Base-by-base conservation (phyloP, 2,329 filamentous ascomycete genomes). In the Cordyceps tenuipes region DNA sequence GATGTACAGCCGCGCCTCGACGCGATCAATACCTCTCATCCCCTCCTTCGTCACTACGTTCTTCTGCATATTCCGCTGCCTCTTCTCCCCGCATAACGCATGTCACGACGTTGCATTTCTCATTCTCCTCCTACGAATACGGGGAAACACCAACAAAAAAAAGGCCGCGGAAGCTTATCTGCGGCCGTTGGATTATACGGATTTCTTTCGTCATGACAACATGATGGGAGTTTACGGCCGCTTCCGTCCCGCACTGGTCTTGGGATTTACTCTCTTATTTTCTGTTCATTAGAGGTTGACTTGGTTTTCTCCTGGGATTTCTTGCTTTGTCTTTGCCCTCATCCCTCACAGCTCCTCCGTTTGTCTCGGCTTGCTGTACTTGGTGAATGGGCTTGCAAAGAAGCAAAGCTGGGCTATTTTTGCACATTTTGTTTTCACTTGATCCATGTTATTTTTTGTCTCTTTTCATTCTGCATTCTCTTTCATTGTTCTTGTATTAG, bases 1-100 rank as follows among this genome's bases (percentile, higher is more conserved):
- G 79, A 80, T 62, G 82, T 78, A 68, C 85, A 77, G 76, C 26
- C 7, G 8, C 8, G 41, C 15, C 41, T 43, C 13, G 34, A 36
- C 34, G 9, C 34, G 34, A 36, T 43, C 41, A 19, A 43, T 7
- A 17, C 15, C 41, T 9, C 21, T 29, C 8, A 19, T 9, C 31
- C 23, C 21, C 17, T 2, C 17, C 19, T 26, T 9, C 9, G 12
- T 57, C 21, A 43, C 43, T 19, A 21, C 5, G 43, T 5, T 21
- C n/a, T 23, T 7, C 19, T 21, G 15, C 21, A 17, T 36, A 17
- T n/a, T 29, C 21, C n/a, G 15, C 5, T 9, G 12, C 21, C 9
- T 43, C n/a, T 15, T n/a, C 8, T 6, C 10, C 17, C 17, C 15
- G 34, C 21, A 26, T n/a, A 41, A 19, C 54, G 31, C n/a, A 46